These are phyloP conservation scores for Penicillium paneum DNA, from an alignment of 2,329 filamentous ascomycete genomes.

Conservation along the genomic window DNA sequence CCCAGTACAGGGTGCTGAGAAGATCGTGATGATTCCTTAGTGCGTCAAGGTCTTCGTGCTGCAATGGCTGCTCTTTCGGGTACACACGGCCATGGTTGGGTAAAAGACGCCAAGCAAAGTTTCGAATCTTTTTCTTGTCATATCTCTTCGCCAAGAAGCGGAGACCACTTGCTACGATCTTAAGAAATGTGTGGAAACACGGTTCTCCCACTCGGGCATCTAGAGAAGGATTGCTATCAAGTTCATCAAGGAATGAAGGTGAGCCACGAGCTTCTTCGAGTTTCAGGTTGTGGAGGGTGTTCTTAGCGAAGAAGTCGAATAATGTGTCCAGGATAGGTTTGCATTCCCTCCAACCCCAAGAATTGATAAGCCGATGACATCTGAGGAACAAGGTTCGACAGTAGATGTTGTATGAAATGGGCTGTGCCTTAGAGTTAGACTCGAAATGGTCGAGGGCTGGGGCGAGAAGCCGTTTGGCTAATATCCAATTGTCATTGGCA, in stretches of 20 bases:
- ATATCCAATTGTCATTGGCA: slow-evolving; percentile 49
- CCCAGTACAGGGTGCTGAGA: slow-evolving; percentile 58
- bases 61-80: slow-evolving; percentile 55
- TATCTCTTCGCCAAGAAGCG: slow-evolving; percentile 47
- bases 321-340: slow-evolving; percentile 52
- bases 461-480: slow-evolving; percentile 47
- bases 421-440: slow-evolving; percentile 37
- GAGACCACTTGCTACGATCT: slow-evolving; percentile 53
- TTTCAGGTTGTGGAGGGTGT: slow-evolving; percentile 50
- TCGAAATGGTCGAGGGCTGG: slow-evolving; percentile 50
- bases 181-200: slow-evolving; percentile 59
- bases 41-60: slow-evolving; percentile 54
- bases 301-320: slow-evolving; percentile 60
- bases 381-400: slow-evolving; percentile 51
- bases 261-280: slow-evolving; percentile 54
- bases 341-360: slow-evolving; percentile 58
- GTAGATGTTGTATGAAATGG: slow-evolving; percentile 54
- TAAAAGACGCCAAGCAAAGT: slow-evolving; percentile 56
- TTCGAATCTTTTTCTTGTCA: slow-evolving; percentile 53
- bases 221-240: slow-evolving; percentile 45
- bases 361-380: slow-evolving; percentile 52
- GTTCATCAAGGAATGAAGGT: slow-evolving; percentile 52
- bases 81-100: slow-evolving; percentile 61
- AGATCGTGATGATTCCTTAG: slow-evolving; percentile 62
- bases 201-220: slow-evolving; percentile 49